A percentile compares a stretch with the other conserved stretches of the same genome.
phyloP scores from a whole-genome alignment of 371 early-diverging fungal species.

The Actinomucor elegans region DNA sequence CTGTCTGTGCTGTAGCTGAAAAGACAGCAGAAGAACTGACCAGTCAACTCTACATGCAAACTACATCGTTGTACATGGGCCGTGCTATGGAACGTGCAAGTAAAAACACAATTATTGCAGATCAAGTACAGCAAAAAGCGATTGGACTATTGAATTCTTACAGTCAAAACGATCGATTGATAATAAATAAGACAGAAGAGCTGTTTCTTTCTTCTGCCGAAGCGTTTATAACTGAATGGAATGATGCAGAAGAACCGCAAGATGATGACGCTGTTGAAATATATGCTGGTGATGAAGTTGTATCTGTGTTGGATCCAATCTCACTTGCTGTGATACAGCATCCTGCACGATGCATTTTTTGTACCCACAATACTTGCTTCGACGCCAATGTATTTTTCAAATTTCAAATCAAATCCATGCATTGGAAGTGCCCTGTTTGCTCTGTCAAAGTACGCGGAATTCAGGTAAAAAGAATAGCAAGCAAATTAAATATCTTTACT shows the following conservation, averaged over 20 bases:
- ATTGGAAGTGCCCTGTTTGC: constrained; percentile 32
- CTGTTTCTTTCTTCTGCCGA: constrained; percentile 21
- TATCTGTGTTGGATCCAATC: constrained; percentile 40
- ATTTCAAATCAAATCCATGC: constrained; percentile 13
- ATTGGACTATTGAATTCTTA: constrained; percentile 10
- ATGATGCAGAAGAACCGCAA: constrained; percentile 3
- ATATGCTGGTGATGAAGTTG: constrained; percentile 23
- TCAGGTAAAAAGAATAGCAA: constrained; percentile 9
- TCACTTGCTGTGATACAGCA: constrained; percentile 29
- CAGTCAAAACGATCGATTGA: constrained; percentile 12
- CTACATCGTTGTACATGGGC: constrained; percentile 21
- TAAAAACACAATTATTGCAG: constrained; percentile 7
- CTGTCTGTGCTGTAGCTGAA: constrained; percentile 34
- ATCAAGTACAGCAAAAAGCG: constrained; percentile 17
- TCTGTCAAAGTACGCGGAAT: constrained; percentile 26
- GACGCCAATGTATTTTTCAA: constrained; percentile 26
- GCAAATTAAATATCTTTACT: background rate
- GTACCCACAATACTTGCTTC: constrained; percentile 41
- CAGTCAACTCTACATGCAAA: constrained; percentile 30
- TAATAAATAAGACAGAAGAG: constrained; percentile 9
- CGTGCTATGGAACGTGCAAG: constrained; percentile 19
- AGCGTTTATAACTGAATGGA: constrained; percentile 16
- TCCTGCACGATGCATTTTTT: constrained; percentile 42
- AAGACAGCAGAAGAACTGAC: constrained; percentile 30
- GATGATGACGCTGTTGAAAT: constrained; percentile 27